phyloP scores from a whole-genome alignment of 805 yeast genomes.

The Kluyveromyces aestuarii region DNA sequence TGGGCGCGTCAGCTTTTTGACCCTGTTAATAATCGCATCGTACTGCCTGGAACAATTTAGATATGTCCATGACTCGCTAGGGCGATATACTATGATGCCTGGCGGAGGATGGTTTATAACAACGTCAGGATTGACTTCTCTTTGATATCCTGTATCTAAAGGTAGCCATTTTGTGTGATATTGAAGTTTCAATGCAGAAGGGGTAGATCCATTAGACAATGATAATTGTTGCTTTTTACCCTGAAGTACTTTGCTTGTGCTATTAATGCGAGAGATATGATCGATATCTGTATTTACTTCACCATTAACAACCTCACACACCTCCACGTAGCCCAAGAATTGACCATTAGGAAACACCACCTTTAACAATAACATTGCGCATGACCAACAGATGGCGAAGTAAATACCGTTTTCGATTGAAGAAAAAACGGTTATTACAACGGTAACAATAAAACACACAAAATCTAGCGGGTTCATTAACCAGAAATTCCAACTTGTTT shows the following conservation, averaged over 20 bases:
- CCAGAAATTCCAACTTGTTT: conserved; percentile 62
- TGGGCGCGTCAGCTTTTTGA: conserved; percentile 50
- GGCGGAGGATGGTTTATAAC: conserved; percentile 73
- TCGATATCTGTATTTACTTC: background rate
- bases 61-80: conserved; percentile 73
- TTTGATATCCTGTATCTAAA: conserved; percentile 30
- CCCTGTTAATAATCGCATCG: conserved; percentile 60
- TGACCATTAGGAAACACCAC: conserved; percentile 74
- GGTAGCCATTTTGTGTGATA: conserved; percentile 69
- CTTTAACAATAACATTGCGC: conserved; percentile 63
- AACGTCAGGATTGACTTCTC: conserved; percentile 45
- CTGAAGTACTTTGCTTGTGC: background rate
- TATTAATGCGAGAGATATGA: background rate
- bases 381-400: conserved; percentile 80
- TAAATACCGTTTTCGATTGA: conserved; percentile 85
- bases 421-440: conserved; percentile 65
- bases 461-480: conserved; percentile 65
- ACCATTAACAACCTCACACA: conserved; percentile 50
- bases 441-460: conserved; percentile 62
- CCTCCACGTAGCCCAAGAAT: conserved; percentile 69
- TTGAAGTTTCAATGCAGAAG: conserved; percentile 19
- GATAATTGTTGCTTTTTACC: background rate
- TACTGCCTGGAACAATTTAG: conserved; percentile 70
- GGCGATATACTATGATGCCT: conserved; percentile 80
- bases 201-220: background rate